A percentile compares a stretch with the other conserved stretches of the same genome.
Conservation (phyloP, 2,329 filamentous ascomycete genomes). For the Aureobasidium sp. region DNA sequence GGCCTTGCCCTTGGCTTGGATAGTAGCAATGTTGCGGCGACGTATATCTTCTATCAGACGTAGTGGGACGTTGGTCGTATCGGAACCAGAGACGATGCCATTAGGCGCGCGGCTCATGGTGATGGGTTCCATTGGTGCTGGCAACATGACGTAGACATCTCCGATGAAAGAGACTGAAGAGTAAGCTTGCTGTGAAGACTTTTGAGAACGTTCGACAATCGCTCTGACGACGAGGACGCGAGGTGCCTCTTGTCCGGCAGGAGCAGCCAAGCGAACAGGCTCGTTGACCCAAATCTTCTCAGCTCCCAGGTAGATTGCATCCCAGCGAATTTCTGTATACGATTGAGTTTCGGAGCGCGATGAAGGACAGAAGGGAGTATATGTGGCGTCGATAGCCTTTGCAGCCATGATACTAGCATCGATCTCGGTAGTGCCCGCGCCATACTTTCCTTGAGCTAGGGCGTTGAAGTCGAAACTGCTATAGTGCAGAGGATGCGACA, state of each 20-base stretch:
- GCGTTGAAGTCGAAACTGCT: conserved; percentile 44
- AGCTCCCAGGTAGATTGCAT: conserved; percentile 47
- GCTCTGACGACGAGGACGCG: conserved; percentile 41
- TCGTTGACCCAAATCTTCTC: conserved; percentile 55
- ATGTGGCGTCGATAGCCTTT: conserved; percentile 46
- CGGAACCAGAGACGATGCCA: conserved; percentile 16
- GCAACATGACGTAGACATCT: conserved; percentile 43
- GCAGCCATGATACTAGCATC: conserved; percentile 51
- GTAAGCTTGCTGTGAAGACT: conserved; percentile 16
- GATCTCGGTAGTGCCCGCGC: conserved; percentile 41
- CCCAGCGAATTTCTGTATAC: conserved; percentile 38
- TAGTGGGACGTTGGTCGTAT: conserved; percentile 37
- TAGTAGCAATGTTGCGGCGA: conserved; percentile 37
- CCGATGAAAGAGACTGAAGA: conserved; percentile 31
- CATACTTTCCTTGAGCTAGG: conserved; percentile 34
- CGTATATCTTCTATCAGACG: conserved; percentile 45
- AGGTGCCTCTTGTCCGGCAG: conserved; percentile 27
- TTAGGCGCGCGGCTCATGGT: conserved; percentile 18
- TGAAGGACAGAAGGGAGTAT: conserved; percentile 44
- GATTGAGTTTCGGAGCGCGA: conserved; percentile 28
- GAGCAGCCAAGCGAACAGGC: conserved; percentile 41
- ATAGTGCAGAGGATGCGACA: conserved; percentile 31
- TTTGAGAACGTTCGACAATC: conserved; percentile 32
- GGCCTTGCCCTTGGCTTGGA: conserved; percentile 25
- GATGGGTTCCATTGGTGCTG: conserved; percentile 30